Evolutionary conservation across 1,139 yeast species (phyloP).

Genomic region (Sugiyamaella xylanicola): DNA sequence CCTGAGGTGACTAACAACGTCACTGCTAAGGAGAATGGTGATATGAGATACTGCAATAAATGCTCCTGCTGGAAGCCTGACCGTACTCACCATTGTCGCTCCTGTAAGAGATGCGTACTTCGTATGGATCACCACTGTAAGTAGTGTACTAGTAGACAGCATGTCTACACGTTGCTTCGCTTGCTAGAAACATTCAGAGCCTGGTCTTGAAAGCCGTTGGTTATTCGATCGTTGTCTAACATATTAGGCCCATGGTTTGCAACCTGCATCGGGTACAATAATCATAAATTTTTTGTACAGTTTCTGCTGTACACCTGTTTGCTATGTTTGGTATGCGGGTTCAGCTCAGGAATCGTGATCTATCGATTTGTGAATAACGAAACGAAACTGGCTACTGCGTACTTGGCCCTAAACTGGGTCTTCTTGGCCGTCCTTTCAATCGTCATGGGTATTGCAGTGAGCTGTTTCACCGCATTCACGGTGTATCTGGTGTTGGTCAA

Average conservation of each 20-base stretch:
- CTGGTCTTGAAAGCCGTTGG: too few species aligned
- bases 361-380: constrained; percentile 55
- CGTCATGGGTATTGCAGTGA: constrained; percentile 65
- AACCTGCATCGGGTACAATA: constrained; percentile 78
- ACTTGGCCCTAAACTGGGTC: constrained; percentile 62
- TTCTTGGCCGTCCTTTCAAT: constrained; percentile 60
- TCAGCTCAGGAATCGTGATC: constrained; percentile 48
- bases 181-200: neutral
- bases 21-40: constrained; percentile 49
- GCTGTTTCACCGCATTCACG: constrained; percentile 61
- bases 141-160: too few species aligned
- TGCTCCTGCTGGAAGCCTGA: constrained; percentile 93
- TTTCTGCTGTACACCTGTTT: constrained; percentile 61
- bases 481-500: constrained; percentile 53
- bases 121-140: constrained; percentile 75
- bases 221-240: neutral
- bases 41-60: constrained; percentile 64
- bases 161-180: too few species aligned
- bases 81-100: constrained; percentile 52
- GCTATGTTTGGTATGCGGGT: constrained; percentile 50
- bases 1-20: constrained; percentile 42
- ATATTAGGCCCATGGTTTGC: constrained; percentile 81
- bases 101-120: constrained; percentile 44
- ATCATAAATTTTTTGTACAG: constrained; percentile 79
- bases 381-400: constrained; percentile 36